phyloP scores from a whole-genome alignment of 164 flowering plant genomes.

The Vitis rupestris region DNA sequence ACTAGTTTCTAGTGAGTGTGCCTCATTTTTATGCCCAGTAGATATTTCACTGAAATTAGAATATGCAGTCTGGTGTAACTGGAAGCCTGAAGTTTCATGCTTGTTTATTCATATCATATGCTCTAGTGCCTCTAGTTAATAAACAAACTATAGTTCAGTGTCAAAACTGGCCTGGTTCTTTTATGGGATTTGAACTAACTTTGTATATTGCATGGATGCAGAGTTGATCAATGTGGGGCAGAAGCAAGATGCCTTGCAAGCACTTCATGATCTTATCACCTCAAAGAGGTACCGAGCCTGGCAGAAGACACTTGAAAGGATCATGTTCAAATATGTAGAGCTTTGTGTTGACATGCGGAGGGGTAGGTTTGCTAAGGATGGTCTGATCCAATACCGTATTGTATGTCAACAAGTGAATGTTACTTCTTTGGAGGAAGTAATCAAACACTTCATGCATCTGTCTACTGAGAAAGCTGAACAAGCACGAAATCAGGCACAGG shows the following conservation, averaged over 20 bases:
- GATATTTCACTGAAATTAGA: neutral
- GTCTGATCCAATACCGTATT: slow-evolving; percentile 85
- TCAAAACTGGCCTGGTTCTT: neutral
- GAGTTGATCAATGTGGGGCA: slow-evolving; percentile 95
- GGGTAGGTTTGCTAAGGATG: slow-evolving; percentile 95
- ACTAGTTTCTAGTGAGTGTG: neutral
- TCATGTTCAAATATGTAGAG: slow-evolving; percentile 93
- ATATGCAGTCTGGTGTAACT: neutral
- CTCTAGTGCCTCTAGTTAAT: neutral
- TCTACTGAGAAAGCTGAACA: slow-evolving; percentile 90
- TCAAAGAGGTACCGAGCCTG: slow-evolving; percentile 89
- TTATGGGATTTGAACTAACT: neutral
- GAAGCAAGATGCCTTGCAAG: slow-evolving; percentile 87
- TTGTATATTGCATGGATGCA: slow-evolving; percentile 32
- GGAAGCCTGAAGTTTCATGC: neutral
- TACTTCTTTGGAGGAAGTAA: slow-evolving; percentile 87
- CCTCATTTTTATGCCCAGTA: neutral
- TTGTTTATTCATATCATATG: neutral
- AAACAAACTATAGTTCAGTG: neutral
- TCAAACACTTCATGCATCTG: slow-evolving; percentile 91
- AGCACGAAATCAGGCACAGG: slow-evolving; percentile 88
- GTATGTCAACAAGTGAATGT: slow-evolving; percentile 96
- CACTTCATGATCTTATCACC: slow-evolving; percentile 83
- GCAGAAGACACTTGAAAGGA: slow-evolving; percentile 81
- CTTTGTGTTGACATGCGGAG: slow-evolving; percentile 90